phyloP scores from a whole-genome alignment of 768 basidiomycete genomes.

The Suillus clintonianus region DNA sequence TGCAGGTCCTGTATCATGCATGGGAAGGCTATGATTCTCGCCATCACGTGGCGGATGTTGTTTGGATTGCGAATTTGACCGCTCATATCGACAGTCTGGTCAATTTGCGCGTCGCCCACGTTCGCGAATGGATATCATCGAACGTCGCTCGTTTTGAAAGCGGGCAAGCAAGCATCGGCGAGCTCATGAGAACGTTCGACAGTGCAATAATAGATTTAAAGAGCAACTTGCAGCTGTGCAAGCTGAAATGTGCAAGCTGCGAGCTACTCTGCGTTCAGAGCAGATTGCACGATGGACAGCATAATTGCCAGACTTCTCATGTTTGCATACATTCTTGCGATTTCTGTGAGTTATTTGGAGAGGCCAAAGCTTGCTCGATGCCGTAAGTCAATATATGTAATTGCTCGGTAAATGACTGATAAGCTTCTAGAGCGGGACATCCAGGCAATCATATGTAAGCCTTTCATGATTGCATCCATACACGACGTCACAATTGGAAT shows the following conservation, averaged over 20 bases:
- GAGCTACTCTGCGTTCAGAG: neutral
- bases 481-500: neutral
- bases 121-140: constrained; percentile 50
- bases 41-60: constrained; percentile 36
- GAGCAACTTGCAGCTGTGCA: neutral
- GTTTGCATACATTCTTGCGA: neutral
- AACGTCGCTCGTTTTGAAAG: constrained; percentile 51
- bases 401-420: neutral
- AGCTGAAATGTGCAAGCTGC: neutral
- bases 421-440: constrained; percentile 53
- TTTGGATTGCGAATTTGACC: constrained; percentile 43
- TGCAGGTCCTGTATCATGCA: neutral
- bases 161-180: constrained; percentile 45
- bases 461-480: neutral
- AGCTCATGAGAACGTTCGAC: constrained; percentile 24
- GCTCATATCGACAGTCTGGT: constrained; percentile 41
- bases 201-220: neutral
- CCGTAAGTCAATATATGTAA: constrained; percentile 36
- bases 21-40: constrained; percentile 38
- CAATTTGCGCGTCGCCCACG: constrained; percentile 46
- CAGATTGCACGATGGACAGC: neutral
- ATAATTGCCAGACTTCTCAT: neutral
- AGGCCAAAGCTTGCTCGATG: constrained; percentile 43
- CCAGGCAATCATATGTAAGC: constrained; percentile 52
- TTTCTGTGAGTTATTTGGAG: constrained; percentile 30